Evolutionary conservation across 257 asterid species (phyloP).

Genomic region (Solanum commersonii): DNA sequence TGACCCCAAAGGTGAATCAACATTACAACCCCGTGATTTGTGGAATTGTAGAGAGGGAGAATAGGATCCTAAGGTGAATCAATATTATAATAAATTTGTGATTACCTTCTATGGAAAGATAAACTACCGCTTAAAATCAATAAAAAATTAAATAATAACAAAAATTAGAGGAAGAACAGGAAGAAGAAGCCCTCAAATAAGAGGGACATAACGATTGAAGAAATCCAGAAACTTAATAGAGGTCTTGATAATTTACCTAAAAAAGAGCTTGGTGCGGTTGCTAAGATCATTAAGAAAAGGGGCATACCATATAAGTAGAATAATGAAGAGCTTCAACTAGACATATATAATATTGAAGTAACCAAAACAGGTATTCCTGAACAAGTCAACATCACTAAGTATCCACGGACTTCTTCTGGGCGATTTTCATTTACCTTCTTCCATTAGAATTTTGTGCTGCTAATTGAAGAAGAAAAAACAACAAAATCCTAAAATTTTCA

Average conservation of each 20-base stretch:
- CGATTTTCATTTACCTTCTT: background rate
- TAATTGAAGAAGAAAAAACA: background rate
- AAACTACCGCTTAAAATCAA: constrained; percentile 59
- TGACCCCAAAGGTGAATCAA: too few relatives aligned
- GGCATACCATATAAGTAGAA: too few relatives aligned
- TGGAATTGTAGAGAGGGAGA: constrained; percentile 55
- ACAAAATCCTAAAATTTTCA: background rate
- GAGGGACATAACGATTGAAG: background rate
- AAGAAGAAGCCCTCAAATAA: background rate
- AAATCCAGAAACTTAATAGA: too few relatives aligned
- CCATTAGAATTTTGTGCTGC: background rate
- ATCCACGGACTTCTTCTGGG: background rate
- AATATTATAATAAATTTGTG: constrained; percentile 61
- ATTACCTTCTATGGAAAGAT: constrained; percentile 79
- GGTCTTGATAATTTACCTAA: too few relatives aligned
- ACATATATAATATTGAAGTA: too few relatives aligned
- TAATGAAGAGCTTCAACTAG: too few relatives aligned
- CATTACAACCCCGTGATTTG: too few relatives aligned
- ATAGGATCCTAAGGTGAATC: constrained; percentile 82
- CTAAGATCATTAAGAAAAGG: too few relatives aligned
- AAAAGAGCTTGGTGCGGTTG: too few relatives aligned
- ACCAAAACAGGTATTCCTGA: too few relatives aligned
- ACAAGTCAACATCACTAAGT: background rate
- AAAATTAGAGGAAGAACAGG: constrained; percentile 33
- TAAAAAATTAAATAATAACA: constrained; percentile 52